A percentile compares a stretch with the other conserved stretches of the same genome.
Evolutionary conservation across 2,329 filamentous ascomycete genomes (phyloP).

Genomic region (Beauveria medogensis): DNA sequence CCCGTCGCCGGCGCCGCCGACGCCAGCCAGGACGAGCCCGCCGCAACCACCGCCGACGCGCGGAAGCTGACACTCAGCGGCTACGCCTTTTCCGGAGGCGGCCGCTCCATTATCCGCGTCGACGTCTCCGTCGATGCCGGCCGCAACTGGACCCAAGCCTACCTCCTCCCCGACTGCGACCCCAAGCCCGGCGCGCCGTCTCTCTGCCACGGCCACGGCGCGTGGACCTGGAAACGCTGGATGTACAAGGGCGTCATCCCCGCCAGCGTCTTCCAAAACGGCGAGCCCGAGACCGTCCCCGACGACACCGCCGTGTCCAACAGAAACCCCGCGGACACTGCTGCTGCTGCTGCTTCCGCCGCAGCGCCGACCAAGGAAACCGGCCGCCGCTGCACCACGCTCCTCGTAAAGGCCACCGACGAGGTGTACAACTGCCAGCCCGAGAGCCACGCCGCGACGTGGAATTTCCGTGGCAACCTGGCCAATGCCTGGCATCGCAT

Average conservation of each 20-base stretch:
- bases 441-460: conserved; percentile 50
- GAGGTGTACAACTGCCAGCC: conserved; percentile 61
- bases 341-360: not conserved
- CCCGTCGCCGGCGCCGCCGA: not conserved
- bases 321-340: not conserved
- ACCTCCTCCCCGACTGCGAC: conserved; percentile 43
- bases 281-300: not conserved
- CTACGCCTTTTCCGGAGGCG: conserved; percentile 62
- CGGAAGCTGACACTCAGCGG: conserved; percentile 41
- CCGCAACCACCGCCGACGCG: not conserved
- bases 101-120: conserved; percentile 57
- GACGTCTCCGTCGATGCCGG: conserved; percentile 59
- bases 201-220: conserved; percentile 34
- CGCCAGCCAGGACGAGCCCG: not conserved
- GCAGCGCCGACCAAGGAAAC: conserved; percentile 4
- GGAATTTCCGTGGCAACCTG: conserved; percentile 57
- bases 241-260: conserved; percentile 43
- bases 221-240: conserved; percentile 61
- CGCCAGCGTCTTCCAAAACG: conserved; percentile 19
- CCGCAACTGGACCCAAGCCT: conserved; percentile 55
- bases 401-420: conserved; percentile 60
- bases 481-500: conserved; percentile 61
- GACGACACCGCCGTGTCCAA: conserved; percentile 8
- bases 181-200: conserved; percentile 19
- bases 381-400: conserved; percentile 33